phyloP scores from a whole-genome alignment of 2,329 filamentous ascomycete species.

The Ophiocordyceps unilateralis region DNA sequence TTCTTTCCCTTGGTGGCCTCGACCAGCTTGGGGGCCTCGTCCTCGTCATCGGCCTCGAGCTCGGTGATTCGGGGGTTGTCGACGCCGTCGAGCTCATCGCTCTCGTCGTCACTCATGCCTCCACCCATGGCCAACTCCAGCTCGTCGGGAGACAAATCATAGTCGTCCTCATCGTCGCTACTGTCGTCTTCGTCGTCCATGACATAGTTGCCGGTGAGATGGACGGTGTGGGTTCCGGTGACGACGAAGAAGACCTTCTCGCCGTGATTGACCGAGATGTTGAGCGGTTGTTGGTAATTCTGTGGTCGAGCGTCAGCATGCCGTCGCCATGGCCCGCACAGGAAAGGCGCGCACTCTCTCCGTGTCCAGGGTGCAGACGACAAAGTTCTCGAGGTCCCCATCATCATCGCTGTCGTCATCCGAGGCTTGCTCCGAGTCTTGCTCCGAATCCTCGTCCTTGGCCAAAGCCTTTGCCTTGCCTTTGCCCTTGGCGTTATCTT shows the following conservation, averaged over 20 bases:
- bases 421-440: constrained; percentile 39
- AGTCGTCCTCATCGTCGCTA: constrained; percentile 53
- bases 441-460: constrained; percentile 37
- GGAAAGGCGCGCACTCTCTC: constrained; percentile 48
- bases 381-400: constrained; percentile 67
- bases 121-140: constrained; percentile 57
- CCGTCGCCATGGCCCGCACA: not conserved
- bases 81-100: constrained; percentile 62
- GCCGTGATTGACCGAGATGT: constrained; percentile 77
- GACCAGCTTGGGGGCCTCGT: constrained; percentile 41
- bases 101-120: constrained; percentile 55
- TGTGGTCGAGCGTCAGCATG: constrained; percentile 22
- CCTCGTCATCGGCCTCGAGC: constrained; percentile 64
- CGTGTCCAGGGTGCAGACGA: constrained; percentile 90
- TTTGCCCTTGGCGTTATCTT: constrained; percentile 46
- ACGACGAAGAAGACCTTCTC: constrained; percentile 90
- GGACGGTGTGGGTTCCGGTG: constrained; percentile 74
- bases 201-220: constrained; percentile 92
- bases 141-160: constrained; percentile 69
- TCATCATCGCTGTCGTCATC: constrained; percentile 46
- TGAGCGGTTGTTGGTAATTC: constrained; percentile 89
- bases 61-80: constrained; percentile 71
- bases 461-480: constrained; percentile 51
- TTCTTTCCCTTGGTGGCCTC: constrained; percentile 61
- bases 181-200: constrained; percentile 50